Evolutionary conservation across 306 rosid species (phyloP).

Genomic region (Castanea mollissima): DNA sequence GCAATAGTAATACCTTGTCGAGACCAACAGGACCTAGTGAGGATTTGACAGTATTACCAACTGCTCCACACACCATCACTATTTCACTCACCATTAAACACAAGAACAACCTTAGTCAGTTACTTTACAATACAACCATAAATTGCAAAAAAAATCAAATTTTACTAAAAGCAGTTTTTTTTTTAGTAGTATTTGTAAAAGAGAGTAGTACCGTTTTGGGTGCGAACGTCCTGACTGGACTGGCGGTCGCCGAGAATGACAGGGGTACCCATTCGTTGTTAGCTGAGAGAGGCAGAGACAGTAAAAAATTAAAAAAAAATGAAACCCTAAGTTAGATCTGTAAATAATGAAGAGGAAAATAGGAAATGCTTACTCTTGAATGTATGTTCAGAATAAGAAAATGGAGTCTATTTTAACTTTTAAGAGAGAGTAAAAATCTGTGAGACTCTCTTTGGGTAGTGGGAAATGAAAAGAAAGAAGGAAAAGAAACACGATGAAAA

Average conservation of each 20-base stretch:
- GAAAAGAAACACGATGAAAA: too few species aligned
- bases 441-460: too few species aligned
- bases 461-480: too few species aligned
- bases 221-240: constrained; percentile 91
- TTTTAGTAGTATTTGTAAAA: too few species aligned
- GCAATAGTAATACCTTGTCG: constrained; percentile 61
- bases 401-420: too few species aligned
- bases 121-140: neutral
- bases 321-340: constrained; percentile 1
- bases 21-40: constrained; percentile 98
- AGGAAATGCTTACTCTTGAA: neutral
- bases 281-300: too few species aligned
- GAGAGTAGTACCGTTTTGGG: constrained; percentile 67
- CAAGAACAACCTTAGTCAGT: neutral
- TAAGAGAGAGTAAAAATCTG: too few species aligned
- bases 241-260: constrained; percentile 94
- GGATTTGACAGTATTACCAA: constrained; percentile 88
- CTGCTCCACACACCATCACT: constrained; percentile 90
- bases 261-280: constrained; percentile 49
- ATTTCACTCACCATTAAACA: neutral
- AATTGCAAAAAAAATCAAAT: neutral
- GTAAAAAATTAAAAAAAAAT: too few species aligned
- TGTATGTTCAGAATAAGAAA: neutral
- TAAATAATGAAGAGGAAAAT: neutral
- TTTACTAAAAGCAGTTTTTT: too few species aligned